phyloP scores from a whole-genome alignment of 192 early-diverging fungal genomes.

The Gryganskiella cystojenkinii region DNA sequence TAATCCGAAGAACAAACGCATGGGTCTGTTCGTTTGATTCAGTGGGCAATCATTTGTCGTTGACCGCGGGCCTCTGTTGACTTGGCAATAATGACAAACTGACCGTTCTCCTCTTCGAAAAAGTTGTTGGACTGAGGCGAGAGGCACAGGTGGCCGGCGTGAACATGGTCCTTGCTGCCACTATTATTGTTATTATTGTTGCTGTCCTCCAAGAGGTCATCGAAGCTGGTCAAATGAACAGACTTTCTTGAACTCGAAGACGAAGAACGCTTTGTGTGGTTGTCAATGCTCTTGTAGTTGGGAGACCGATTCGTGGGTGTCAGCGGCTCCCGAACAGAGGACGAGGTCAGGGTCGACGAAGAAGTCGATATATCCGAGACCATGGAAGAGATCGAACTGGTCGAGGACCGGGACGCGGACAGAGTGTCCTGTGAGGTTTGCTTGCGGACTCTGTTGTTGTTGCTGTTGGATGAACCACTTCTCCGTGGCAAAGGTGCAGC shows the following conservation, averaged over 20 bases:
- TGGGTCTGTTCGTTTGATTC: too few relatives aligned
- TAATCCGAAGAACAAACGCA: too few relatives aligned
- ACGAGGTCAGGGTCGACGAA: background rate
- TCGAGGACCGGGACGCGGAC: conserved; percentile 18
- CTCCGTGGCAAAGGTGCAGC: background rate
- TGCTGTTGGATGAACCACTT: conserved; percentile 5
- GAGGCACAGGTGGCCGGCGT: background rate
- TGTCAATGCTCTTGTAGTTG: conserved; percentile 26
- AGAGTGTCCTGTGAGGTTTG: conserved; percentile 18
- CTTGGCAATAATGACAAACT: background rate
- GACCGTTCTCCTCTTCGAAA: conserved; percentile 7
- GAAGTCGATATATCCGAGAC: conserved; percentile 29
- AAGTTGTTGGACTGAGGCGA: conserved; percentile 42
- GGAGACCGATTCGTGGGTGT: conserved; percentile 15
- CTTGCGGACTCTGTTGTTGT: conserved; percentile 7
- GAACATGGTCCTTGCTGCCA: background rate
- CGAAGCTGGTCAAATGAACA: conserved; percentile 7
- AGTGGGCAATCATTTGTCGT: conserved; percentile 39
- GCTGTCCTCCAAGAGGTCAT: background rate
- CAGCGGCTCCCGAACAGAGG: conserved; percentile 19
- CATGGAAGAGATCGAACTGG: conserved; percentile 31
- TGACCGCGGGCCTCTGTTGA: conserved; percentile 17
- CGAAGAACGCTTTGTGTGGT: background rate
- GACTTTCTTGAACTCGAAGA: background rate
- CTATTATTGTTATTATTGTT: background rate